Evolutionary conservation across 257 asterid genomes (phyloP).

Genomic region (Solanum peruvianum): DNA sequence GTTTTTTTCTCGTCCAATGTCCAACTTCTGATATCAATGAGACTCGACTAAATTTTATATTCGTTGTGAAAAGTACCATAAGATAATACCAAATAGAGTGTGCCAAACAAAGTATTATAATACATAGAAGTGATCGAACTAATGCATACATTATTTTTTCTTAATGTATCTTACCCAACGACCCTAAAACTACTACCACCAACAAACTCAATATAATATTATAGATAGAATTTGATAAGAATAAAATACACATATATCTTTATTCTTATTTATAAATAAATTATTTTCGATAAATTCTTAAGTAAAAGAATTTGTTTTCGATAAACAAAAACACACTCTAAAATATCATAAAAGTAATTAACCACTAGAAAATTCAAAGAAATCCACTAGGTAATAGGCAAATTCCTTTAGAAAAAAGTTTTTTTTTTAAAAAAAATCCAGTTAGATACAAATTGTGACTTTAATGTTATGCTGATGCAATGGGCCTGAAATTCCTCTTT

Average conservation of each 20-base stretch:
- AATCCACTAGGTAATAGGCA: background rate
- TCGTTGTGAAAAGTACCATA: background rate
- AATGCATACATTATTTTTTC: no score
- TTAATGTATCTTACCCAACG: no score
- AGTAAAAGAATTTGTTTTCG: background rate
- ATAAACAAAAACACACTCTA: background rate
- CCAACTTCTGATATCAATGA: background rate
- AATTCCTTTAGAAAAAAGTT: background rate
- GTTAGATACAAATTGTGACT: slow-evolving; percentile 3
- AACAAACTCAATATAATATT: background rate
- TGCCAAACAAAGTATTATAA: background rate
- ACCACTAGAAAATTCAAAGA: background rate
- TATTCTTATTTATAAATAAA: no score
- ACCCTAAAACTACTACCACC: background rate
- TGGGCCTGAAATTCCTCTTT: background rate
- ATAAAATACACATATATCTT: background rate
- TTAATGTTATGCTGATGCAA: slow-evolving; percentile 10
- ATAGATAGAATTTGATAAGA: no score
- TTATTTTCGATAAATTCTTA: background rate
- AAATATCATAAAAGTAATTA: background rate
- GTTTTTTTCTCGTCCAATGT: background rate
- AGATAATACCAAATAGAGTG: background rate
- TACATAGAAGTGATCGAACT: background rate
- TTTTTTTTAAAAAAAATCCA: background rate
- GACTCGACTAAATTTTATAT: background rate